Evolutionary conservation across 106 monocot genomes (phyloP).

Genomic region (Gastrodia elata): DNA sequence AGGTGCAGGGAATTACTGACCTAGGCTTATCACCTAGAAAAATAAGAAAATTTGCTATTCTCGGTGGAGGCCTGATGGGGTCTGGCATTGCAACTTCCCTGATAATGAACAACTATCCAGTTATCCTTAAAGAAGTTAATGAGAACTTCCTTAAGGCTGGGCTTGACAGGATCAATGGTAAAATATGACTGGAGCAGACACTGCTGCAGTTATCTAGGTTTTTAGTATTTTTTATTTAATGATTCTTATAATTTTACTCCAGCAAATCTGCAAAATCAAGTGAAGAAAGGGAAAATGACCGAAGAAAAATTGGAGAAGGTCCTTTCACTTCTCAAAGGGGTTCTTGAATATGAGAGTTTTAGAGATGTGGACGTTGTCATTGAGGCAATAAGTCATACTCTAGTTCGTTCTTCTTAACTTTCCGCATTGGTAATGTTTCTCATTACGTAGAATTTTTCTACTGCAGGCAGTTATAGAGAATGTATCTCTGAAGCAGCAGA

Average conservation of each 20-base stretch:
- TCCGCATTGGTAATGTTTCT: not conserved
- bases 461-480: slow-evolving; percentile 93
- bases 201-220: not conserved
- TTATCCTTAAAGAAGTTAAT: slow-evolving; percentile 95
- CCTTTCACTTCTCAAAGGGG: slow-evolving; percentile 16
- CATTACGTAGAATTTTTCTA: not conserved
- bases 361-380: slow-evolving; percentile 35
- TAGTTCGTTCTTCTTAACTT: not conserved
- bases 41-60: slow-evolving; percentile 78
- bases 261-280: slow-evolving; percentile 63
- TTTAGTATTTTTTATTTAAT: not conserved
- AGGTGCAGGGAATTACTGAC: slow-evolving; percentile 85
- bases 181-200: not conserved
- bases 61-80: slow-evolving; percentile 96
- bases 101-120: slow-evolving; percentile 62
- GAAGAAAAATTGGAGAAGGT: slow-evolving; percentile 22
- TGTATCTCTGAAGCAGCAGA: slow-evolving; percentile 80
- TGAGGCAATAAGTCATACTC: slow-evolving; percentile 12
- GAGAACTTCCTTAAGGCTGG: slow-evolving; percentile 76
- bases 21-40: slow-evolving; percentile 58
- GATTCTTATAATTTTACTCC: slow-evolving; percentile 11
- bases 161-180: slow-evolving; percentile 79
- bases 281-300: slow-evolving; percentile 28
- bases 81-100: slow-evolving; percentile 94
- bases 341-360: slow-evolving; percentile 25